These are phyloP conservation scores for Hypholoma fasciculare DNA, from an alignment of 768 basidiomycete species.

Conservation along the genomic window DNA sequence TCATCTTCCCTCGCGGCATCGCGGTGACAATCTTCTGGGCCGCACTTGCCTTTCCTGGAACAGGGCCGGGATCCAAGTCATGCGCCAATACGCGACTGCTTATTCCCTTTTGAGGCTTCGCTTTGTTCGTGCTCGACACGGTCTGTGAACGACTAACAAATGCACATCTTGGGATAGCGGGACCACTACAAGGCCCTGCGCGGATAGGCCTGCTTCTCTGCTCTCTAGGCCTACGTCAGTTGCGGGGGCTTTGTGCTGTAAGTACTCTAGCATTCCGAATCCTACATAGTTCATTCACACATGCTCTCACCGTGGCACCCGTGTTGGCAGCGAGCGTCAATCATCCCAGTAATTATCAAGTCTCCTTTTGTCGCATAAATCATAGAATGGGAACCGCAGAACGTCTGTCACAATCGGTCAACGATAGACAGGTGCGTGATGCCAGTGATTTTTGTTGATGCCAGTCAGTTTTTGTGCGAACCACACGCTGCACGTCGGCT, in stretches of 20 bases:
- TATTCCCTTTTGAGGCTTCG: constrained; percentile 18
- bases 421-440: neutral
- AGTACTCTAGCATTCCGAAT: neutral
- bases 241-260: neutral
- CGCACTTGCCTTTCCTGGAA: constrained; percentile 17
- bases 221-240: constrained; percentile 4
- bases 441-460: too few species aligned
- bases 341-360: too few species aligned
- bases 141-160: constrained; percentile 22
- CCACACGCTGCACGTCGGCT: neutral
- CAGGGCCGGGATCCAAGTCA: constrained; percentile 11
- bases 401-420: neutral
- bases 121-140: constrained; percentile 28
- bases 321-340: neutral
- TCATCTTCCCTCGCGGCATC: constrained; percentile 9
- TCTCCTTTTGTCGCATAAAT: too few species aligned
- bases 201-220: constrained; percentile 2
- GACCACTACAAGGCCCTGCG: constrained; percentile 4
- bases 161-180: constrained; percentile 11
- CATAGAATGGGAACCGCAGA: too few species aligned
- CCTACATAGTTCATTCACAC: neutral
- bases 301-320: neutral
- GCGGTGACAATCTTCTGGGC: constrained; percentile 10
- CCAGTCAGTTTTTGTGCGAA: neutral
- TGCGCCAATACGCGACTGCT: constrained; percentile 9